Base-by-base conservation (phyloP, 352 stramenopile species). In the Globisporangium radiosum region DNA sequence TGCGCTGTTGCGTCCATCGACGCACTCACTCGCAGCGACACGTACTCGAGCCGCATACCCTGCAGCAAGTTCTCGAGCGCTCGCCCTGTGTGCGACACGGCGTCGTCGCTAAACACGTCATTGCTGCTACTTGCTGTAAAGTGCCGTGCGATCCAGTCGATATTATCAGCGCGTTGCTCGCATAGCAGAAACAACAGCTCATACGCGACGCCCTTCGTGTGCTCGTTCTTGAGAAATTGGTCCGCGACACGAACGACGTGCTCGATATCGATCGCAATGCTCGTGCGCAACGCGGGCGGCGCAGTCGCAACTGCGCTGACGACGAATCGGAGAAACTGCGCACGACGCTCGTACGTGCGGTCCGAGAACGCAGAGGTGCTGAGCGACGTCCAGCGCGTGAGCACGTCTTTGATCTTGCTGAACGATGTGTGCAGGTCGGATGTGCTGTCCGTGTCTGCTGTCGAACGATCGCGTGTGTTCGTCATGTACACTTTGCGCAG, bases 401-500 rank as follows among this genome's bases (percentile, higher is more conserved):
- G 47, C 4, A 60, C 15, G 9, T 3, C 13, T n/a, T 52, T 39
- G 14, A 60, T 14, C 13, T 33, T 19, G 13, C 4, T 25, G 11
- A 59, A 19, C 3, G 47, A 47, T 10, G 11, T 10, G 10, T 9
- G 13, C 1, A 15, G 40, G 6, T 19, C 3, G 0, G 7, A 7
- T 15, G 7, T 2, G 6, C 3, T 11, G 8, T 15, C 66, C 50
- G 25, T 33, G 25, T 3, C 25, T 33, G 25, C 25, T 33, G 25
- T 3, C 25, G 25, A 33, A 33, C 25, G 25, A 33, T 33, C 25
- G 2, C 7, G 56, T 8, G 39, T 53, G 44, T 0, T 57, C 33
- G 42, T 53, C 7, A 54, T 25, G 57, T 57, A 74, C 0, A 76
- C 45, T 47, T 64, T 67, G 14, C 48, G 64, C 7, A 76, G 15